Conservation (phyloP, 1,284 basidiomycete genomes). For the Gymnopus androsaceus region DNA sequence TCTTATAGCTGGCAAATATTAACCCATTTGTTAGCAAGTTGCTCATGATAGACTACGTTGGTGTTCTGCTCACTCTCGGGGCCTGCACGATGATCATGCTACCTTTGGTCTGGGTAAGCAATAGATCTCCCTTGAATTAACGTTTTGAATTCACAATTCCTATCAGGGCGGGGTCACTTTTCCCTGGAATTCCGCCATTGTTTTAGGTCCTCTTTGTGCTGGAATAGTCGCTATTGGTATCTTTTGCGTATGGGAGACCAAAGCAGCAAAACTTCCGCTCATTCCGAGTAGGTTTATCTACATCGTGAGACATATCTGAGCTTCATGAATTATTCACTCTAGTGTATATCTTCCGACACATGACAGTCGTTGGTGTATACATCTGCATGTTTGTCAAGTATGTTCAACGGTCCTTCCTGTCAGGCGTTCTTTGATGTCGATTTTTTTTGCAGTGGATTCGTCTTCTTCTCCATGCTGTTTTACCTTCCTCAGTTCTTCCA, state of each 20-base stretch:
- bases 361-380: slow-evolving; percentile 69
- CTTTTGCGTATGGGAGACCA: slow-evolving; percentile 77
- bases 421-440: slow-evolving; percentile 29
- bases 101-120: slow-evolving; percentile 18
- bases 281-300: slow-evolving; percentile 59
- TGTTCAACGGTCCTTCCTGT: slow-evolving; percentile 17
- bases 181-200: slow-evolving; percentile 64
- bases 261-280: slow-evolving; percentile 65
- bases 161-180: slow-evolving; percentile 66
- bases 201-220: slow-evolving; percentile 61
- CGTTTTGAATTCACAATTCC: not conserved
- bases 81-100: slow-evolving; percentile 17
- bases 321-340: not conserved
- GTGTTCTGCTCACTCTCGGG: slow-evolving; percentile 16
- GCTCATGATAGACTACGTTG: slow-evolving; percentile 16
- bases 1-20: no score
- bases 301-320: not conserved
- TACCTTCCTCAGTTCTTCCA: slow-evolving; percentile 79
- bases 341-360: slow-evolving; percentile 74
- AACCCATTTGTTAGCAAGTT: no score
- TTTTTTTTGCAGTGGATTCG: slow-evolving; percentile 44
- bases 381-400: slow-evolving; percentile 69
- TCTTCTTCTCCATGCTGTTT: slow-evolving; percentile 61
- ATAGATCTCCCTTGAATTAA: not conserved
- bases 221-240: slow-evolving; percentile 54